These are phyloP conservation scores for Pseudozyma hubeiensis DNA, from an alignment of 1,284 basidiomycete species.

Conservation along the genomic window DNA sequence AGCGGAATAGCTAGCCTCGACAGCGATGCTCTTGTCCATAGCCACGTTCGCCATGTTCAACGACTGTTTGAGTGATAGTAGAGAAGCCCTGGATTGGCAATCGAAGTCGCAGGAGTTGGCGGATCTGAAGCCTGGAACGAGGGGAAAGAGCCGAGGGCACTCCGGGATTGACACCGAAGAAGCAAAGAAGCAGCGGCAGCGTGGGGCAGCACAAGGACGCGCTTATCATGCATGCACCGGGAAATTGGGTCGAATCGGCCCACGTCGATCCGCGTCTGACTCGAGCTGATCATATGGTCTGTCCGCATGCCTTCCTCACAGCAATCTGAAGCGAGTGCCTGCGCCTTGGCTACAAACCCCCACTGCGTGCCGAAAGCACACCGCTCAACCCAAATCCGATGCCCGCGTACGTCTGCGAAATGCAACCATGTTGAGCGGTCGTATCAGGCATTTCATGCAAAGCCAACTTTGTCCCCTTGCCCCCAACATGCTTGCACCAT, in stretches of 20 bases:
- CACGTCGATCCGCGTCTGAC: slow-evolving; percentile 24
- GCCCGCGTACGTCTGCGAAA: background rate
- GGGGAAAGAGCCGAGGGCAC: background rate
- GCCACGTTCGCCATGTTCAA: too few relatives aligned
- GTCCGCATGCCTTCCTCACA: too few relatives aligned
- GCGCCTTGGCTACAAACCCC: too few relatives aligned
- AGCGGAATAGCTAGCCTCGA: too few relatives aligned
- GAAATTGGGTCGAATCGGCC: slow-evolving; percentile 3
- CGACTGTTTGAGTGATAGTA: too few relatives aligned
- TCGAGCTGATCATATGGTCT: background rate
- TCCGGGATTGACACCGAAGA: slow-evolving; percentile 1
- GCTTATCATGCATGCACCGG: slow-evolving; percentile 6
- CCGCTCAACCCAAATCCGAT: slow-evolving; percentile 18
- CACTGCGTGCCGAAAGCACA: background rate
- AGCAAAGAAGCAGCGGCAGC: background rate
- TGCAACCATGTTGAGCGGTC: background rate
- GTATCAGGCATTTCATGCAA: slow-evolving; percentile 6
- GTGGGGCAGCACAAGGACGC: background rate
- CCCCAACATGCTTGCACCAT: too few relatives aligned
- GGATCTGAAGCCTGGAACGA: background rate
- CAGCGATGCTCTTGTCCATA: too few relatives aligned
- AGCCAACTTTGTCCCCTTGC: too few relatives aligned
- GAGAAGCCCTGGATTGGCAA: too few relatives aligned
- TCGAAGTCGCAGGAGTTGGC: slow-evolving; percentile 5
- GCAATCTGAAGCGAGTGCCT: too few relatives aligned